Percentiles rank a stretch among this genome's conserved stretches.
phyloP scores from a whole-genome alignment of 2,329 filamentous ascomycete genomes.

The Nigrospora osmanthi region DNA sequence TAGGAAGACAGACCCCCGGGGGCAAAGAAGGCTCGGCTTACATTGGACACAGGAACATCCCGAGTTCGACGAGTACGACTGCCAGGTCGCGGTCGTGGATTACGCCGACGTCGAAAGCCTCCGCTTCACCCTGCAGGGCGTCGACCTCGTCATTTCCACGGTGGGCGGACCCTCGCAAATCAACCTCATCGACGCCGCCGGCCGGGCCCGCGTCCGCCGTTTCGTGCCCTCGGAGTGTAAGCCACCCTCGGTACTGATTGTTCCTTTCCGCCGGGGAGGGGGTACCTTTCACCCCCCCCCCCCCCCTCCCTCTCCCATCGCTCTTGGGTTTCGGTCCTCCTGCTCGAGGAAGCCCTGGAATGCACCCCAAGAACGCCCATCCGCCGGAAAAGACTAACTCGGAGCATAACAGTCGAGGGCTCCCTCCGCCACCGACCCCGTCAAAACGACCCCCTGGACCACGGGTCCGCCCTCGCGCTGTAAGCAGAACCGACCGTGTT shows the following conservation, averaged over 20 bases:
- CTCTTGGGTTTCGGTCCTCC: not conserved
- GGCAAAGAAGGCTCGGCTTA: not conserved
- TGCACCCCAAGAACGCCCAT: not conserved
- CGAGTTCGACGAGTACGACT: constrained; percentile 45
- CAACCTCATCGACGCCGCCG: constrained; percentile 64
- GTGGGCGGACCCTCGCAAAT: constrained; percentile 60
- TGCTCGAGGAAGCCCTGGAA: not conserved
- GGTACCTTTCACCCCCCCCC: no score
- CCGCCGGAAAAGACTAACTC: no score
- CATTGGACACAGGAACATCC: constrained; percentile 38
- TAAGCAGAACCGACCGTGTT: constrained; percentile 30
- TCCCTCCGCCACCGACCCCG: constrained; percentile 44
- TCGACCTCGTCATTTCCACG: constrained; percentile 70
- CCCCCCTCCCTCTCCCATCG: not conserved
- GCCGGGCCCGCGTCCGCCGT: constrained; percentile 52
- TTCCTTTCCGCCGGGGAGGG: no score
- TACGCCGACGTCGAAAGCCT: constrained; percentile 53
- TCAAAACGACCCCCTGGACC: constrained; percentile 50
- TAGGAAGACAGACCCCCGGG: constrained; percentile 26
- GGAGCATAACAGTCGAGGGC: constrained; percentile 44
- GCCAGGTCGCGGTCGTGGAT: constrained; percentile 63
- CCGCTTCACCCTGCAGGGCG: constrained; percentile 58
- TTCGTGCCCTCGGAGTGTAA: constrained; percentile 65
- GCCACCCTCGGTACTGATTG: no score
- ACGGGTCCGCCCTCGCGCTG: constrained; percentile 48